These are phyloP conservation scores for Gryganskiella cystojenkinii DNA, from an alignment of 192 early-diverging fungal genomes.

Conservation along the genomic window DNA sequence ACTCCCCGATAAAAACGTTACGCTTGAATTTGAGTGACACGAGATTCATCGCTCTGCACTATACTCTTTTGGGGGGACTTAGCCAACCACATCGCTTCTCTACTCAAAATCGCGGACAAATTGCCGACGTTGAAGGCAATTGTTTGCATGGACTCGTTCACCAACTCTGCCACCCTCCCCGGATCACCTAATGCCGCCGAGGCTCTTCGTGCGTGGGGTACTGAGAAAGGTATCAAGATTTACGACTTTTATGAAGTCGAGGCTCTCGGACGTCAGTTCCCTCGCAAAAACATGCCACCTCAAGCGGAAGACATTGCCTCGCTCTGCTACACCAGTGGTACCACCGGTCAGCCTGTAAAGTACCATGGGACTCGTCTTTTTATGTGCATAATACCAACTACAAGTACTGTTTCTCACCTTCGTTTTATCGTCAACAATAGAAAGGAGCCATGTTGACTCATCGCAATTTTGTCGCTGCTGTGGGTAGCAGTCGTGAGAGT, in stretches of 20 bases:
- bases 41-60: no score
- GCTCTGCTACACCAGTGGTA: constrained; percentile 85
- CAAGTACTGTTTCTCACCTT: neutral
- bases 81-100: constrained; percentile 55
- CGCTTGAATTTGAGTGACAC: no score
- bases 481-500: neutral
- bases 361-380: no score
- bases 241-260: constrained; percentile 67
- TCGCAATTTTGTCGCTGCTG: constrained; percentile 68
- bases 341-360: constrained; percentile 83
- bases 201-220: constrained; percentile 67
- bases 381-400: neutral
- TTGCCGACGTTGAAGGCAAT: constrained; percentile 76
- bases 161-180: neutral
- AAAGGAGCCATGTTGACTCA: constrained; percentile 77
- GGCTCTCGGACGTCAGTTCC: constrained; percentile 63
- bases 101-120: constrained; percentile 62
- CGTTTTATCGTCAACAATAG: no score
- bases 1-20: no score
- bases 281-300: constrained; percentile 62
- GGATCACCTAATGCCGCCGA: constrained; percentile 5
- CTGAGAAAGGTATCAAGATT: constrained; percentile 65
- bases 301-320: constrained; percentile 70
- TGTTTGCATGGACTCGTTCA: constrained; percentile 73
- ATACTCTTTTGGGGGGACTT: no score